Conservation (phyloP, 2,329 filamentous ascomycete genomes). For the Nectriaceae sp. region DNA sequence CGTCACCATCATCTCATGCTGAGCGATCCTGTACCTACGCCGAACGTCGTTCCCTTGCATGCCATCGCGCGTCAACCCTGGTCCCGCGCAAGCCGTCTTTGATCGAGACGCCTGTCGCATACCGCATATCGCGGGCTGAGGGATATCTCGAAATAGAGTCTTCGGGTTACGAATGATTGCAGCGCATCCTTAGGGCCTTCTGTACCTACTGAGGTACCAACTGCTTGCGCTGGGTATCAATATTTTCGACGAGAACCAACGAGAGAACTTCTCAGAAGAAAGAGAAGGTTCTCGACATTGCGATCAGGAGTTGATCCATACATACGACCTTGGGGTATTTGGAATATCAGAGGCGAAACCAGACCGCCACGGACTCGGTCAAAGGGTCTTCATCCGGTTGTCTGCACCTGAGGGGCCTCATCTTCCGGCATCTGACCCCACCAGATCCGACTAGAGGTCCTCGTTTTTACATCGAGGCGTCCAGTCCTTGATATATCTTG, state of each 20-base stretch:
- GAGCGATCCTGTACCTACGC: conserved; percentile 5
- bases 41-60: background rate
- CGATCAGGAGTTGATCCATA: background rate
- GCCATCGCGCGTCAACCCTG: background rate
- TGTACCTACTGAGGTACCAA: background rate
- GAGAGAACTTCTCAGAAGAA: background rate
- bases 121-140: no score
- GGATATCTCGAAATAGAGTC: background rate
- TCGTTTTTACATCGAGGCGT: background rate
- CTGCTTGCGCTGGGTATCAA: background rate
- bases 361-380: background rate
- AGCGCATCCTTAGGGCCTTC: background rate
- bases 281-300: background rate
- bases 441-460: background rate
- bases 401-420: background rate
- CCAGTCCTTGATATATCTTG: conserved; percentile 26
- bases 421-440: background rate
- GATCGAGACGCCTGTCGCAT: background rate
- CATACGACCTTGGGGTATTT: background rate
- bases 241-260: background rate
- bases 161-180: background rate
- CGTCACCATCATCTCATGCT: conserved; percentile 1
- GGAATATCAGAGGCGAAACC: background rate
- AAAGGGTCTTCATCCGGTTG: background rate
- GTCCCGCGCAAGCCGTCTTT: background rate